Percentiles rank a stretch among this genome's conserved stretches.
Evolutionary conservation across 2,329 filamentous ascomycete species (phyloP).

Genomic region (Xenoacremonium recifei): DNA sequence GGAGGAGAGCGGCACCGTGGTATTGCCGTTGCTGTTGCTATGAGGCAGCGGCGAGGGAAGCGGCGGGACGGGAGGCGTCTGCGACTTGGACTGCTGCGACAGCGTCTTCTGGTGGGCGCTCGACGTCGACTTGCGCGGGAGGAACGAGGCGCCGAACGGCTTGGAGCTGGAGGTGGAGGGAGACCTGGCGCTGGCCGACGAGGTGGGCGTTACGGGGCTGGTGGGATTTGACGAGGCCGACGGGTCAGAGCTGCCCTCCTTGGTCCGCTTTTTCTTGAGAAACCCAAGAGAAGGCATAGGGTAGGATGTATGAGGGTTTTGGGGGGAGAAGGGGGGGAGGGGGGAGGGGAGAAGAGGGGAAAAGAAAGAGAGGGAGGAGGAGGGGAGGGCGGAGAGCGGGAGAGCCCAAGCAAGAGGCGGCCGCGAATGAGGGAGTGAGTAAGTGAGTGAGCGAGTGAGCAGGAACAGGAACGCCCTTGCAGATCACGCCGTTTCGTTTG

Average conservation of each 20-base stretch:
- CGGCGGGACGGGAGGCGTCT: background rate
- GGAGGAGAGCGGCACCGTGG: constrained; percentile 13
- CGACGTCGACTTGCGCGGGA: constrained; percentile 33
- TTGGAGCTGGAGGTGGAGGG: constrained; percentile 45
- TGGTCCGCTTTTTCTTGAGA: constrained; percentile 98
- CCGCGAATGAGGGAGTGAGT: constrained; percentile 14
- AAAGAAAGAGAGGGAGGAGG: constrained; percentile 5
- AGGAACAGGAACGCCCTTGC: constrained; percentile 17
- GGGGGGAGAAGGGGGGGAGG: constrained; percentile 5
- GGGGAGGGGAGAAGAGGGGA: constrained; percentile 19
- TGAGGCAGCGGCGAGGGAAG: constrained; percentile 16
- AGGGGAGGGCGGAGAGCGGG: constrained; percentile 10
- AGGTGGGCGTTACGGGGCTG: constrained; percentile 61
- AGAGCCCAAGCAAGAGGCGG: constrained; percentile 16
- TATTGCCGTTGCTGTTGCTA: constrained; percentile 29
- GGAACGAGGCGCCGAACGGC: constrained; percentile 43
- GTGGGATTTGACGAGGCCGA: constrained; percentile 62
- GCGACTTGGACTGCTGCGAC: constrained; percentile 7
- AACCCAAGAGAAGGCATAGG: constrained; percentile 93
- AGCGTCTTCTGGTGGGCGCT: constrained; percentile 21
- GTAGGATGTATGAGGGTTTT: constrained; percentile 7
- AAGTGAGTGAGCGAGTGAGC: constrained; percentile 1
- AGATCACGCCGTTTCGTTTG: constrained; percentile 22
- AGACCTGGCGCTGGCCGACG: constrained; percentile 21
- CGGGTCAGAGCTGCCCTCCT: constrained; percentile 75